Percentiles rank a stretch among this genome's conserved stretches.
phyloP scores from a whole-genome alignment of 345 rosid genomes.

The Hibiscus tridactylites region DNA sequence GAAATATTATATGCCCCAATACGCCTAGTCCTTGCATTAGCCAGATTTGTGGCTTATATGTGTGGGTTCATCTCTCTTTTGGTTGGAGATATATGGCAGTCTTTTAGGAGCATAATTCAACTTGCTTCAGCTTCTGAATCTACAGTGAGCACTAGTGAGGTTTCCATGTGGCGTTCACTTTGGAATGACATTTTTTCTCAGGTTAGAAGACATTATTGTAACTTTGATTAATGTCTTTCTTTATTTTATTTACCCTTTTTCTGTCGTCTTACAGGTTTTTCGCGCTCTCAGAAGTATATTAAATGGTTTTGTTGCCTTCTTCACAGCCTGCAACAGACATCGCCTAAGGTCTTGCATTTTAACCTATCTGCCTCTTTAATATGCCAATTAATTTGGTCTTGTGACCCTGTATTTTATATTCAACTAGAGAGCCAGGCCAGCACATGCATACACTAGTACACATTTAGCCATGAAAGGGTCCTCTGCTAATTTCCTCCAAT shows the following conservation, averaged over 20 bases:
- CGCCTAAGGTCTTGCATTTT: constrained; percentile 66
- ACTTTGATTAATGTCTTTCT: neutral
- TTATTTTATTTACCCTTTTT: constrained; percentile 10
- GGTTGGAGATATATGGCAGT: constrained; percentile 50
- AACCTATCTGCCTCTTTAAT: neutral
- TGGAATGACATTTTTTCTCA: constrained; percentile 99
- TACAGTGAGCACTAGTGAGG: constrained; percentile 51
- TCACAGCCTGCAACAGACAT: constrained; percentile 90
- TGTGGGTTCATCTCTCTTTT: constrained; percentile 38
- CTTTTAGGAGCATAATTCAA: constrained; percentile 44
- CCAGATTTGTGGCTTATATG: constrained; percentile 35
- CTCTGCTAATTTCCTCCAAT: neutral
- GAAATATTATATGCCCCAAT: constrained; percentile 68
- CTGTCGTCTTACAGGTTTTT: constrained; percentile 49
- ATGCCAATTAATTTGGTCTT: too few relatives aligned
- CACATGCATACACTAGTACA: neutral
- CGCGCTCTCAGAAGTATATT: constrained; percentile 88
- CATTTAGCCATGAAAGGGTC: neutral
- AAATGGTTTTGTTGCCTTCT: constrained; percentile 85
- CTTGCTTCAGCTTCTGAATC: constrained; percentile 59
- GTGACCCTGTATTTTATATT: neutral
- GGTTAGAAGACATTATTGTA: constrained; percentile 28
- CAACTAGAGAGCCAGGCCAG: neutral
- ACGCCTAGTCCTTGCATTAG: constrained; percentile 46
- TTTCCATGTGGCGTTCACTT: constrained; percentile 85